Evolutionary conservation across 108 stramenopile genomes (phyloP), one percentile per base, ranked within the genome.

Genomic region (Schizochytrium sp.): DNA sequence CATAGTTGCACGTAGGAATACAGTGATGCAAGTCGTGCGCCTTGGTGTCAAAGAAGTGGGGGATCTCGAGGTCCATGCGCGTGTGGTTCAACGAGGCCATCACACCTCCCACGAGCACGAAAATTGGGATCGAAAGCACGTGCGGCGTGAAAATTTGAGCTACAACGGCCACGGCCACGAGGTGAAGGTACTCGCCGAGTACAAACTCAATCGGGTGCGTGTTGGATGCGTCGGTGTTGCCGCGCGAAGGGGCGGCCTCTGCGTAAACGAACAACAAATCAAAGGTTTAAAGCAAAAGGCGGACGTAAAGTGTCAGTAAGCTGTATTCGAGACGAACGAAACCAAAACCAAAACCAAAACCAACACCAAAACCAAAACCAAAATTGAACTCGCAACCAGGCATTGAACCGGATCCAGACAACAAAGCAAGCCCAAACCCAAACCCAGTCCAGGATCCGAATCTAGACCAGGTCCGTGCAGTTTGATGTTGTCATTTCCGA

Each of bases 171-270:
- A 91, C 92, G 94, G 48, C 93, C 47, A 95, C 88, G 44, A 98
- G 89, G 92, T 99, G 98, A 89, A 97, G 97, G 93, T 98, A 99
- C 93, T 99, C 98, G 28, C 98, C 98, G 59, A 97, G 87, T 57
- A 97, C 90, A 90, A 96, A 99, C 91, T 99, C 98, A n/a, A 99
- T 89, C 14, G 98, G 98, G 93, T 99, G 98, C 48, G 98, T 97
- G 93, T 99, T 99, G 60, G 98, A 95, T 16, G 97, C 98, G 91
- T 99, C 98, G n/a, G 94, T 93, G 88, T 96, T 97, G 41, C 97
- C 98, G 18, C 98, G 93, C 28, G 95, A 90, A 14, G 98, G 98
- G 2, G 97, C 97, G 90, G 98, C 97, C 93, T 99, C 55, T 57
- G 55, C 55, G 55, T 14, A 4, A 57, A 16, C 55, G 55, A 8